Percentiles rank a stretch among this genome's conserved stretches.
phyloP scores from a whole-genome alignment of 2,329 filamentous ascomycete genomes.

The Venturia aucupariae region DNA sequence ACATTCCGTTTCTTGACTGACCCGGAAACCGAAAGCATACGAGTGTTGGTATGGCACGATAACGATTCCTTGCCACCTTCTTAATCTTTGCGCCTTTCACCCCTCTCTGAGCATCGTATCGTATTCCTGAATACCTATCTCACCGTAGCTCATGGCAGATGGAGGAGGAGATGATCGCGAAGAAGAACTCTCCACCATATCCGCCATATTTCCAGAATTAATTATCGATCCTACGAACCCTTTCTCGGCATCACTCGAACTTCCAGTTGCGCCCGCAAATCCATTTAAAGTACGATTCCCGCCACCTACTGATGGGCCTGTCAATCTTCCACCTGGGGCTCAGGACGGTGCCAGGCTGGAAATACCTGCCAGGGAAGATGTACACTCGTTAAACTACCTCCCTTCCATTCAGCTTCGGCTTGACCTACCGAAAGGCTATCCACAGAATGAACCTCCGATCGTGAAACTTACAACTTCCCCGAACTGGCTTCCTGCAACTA shows the following conservation, averaged over 20 bases:
- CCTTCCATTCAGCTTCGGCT: conserved; percentile 47
- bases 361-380: neutral
- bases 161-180: conserved; percentile 45
- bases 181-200: conserved; percentile 50
- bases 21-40: neutral
- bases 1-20: neutral
- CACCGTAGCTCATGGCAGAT: neutral
- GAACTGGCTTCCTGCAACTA: conserved; percentile 43
- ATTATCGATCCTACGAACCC: conserved; percentile 36
- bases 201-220: conserved; percentile 55
- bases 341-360: neutral
- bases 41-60: neutral
- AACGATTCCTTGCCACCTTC: neutral
- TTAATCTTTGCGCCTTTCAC: neutral
- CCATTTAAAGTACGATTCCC: conserved; percentile 39
- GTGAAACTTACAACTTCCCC: conserved; percentile 41
- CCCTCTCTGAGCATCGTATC: neutral
- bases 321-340: conserved; percentile 20
- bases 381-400: conserved; percentile 38
- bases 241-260: conserved; percentile 44
- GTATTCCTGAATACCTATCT: neutral
- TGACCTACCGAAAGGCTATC: conserved; percentile 47
- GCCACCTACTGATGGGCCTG: conserved; percentile 26
- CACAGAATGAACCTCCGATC: conserved; percentile 40
- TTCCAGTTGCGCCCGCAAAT: conserved; percentile 45